A percentile compares a stretch with the other conserved stretches of the same genome.
These are phyloP conservation scores for Sporothrix protearum DNA, from an alignment of 2,329 filamentous ascomycete genomes.

Conservation along the genomic window DNA sequence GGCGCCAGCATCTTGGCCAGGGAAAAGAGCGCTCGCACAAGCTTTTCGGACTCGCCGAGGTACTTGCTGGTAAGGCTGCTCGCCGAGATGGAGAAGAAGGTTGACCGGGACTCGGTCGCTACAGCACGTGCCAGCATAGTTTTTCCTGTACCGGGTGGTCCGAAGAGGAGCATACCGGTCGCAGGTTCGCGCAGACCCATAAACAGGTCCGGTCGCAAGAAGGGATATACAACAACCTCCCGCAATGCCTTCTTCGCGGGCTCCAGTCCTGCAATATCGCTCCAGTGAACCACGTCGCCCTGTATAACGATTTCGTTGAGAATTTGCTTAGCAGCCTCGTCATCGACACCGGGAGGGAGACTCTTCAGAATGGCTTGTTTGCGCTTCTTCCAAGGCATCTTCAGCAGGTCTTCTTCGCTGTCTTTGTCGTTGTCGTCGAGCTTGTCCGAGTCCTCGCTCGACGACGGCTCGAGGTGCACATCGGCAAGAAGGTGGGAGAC, in stretches of 20 bases:
- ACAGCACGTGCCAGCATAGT: constrained; percentile 96
- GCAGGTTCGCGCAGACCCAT: constrained; percentile 93
- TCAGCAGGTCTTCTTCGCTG: constrained; percentile 7
- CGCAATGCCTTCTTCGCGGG: constrained; percentile 87
- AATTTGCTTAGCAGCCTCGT: constrained; percentile 80
- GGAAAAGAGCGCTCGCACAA: constrained; percentile 85
- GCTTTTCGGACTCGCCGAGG: constrained; percentile 91
- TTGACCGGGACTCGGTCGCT: constrained; percentile 88
- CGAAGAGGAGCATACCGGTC: constrained; percentile 91
- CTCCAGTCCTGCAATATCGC: constrained; percentile 86
- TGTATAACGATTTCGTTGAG: constrained; percentile 93
- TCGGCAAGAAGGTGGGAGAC: constrained; percentile 27
- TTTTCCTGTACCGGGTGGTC: constrained; percentile 95
- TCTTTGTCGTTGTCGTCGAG: constrained; percentile 20
- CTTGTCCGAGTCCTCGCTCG: constrained; percentile 26
- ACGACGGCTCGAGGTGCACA: constrained; percentile 26
- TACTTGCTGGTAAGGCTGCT: constrained; percentile 95
- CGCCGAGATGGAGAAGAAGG: constrained; percentile 95
- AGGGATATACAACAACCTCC: constrained; percentile 95
- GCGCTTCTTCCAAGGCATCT: constrained; percentile 54
- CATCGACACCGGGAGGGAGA: constrained; percentile 77
- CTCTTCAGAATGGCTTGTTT: constrained; percentile 68
- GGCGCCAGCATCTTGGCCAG: constrained; percentile 87
- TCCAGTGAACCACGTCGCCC: constrained; percentile 93
- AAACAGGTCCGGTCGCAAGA: constrained; percentile 90